Percentiles rank a stretch among this genome's conserved stretches.
phyloP scores from a whole-genome alignment of 176 grass and related monocot species.

The Themeda triandra region DNA sequence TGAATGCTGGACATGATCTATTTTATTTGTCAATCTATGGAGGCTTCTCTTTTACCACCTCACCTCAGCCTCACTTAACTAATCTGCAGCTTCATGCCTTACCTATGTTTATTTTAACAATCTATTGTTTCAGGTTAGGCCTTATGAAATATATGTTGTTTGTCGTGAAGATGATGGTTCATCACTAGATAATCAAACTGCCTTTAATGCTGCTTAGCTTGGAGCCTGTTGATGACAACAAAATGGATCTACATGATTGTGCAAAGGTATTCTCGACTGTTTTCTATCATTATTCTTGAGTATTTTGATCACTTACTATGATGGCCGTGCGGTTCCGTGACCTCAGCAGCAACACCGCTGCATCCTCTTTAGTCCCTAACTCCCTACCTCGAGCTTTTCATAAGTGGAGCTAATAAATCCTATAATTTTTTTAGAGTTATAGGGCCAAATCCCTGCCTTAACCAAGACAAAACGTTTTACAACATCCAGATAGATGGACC shows the following conservation, averaged over 20 bases:
- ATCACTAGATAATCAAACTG: conserved; percentile 57
- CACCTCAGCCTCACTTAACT: not conserved
- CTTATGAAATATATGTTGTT: conserved; percentile 81
- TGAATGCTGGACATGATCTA: not conserved
- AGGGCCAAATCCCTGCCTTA: too few species aligned
- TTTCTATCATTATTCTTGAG: not conserved
- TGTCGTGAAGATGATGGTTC: conserved; percentile 68
- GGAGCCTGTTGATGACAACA: conserved; percentile 83
- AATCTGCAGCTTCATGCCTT: not conserved
- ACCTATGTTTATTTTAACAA: not conserved
- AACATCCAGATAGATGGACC: too few species aligned
- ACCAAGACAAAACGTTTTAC: too few species aligned
- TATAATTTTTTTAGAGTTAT: too few species aligned
- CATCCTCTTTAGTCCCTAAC: too few species aligned
- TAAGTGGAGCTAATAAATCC: too few species aligned
- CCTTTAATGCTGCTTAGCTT: conserved; percentile 64
- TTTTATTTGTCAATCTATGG: not conserved
- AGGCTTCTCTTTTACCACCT: not conserved
- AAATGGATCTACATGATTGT: conserved; percentile 58
- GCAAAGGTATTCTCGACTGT: conserved; percentile 51
- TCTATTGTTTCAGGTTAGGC: conserved; percentile 69
- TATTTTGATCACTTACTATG: too few species aligned
- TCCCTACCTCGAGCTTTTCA: too few species aligned
- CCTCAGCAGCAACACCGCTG: too few species aligned
- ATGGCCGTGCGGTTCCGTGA: too few species aligned